Percentiles rank a stretch among this genome's conserved stretches.
Conservation (phyloP, 805 yeast species). For the Barnettozyma salicaria region DNA sequence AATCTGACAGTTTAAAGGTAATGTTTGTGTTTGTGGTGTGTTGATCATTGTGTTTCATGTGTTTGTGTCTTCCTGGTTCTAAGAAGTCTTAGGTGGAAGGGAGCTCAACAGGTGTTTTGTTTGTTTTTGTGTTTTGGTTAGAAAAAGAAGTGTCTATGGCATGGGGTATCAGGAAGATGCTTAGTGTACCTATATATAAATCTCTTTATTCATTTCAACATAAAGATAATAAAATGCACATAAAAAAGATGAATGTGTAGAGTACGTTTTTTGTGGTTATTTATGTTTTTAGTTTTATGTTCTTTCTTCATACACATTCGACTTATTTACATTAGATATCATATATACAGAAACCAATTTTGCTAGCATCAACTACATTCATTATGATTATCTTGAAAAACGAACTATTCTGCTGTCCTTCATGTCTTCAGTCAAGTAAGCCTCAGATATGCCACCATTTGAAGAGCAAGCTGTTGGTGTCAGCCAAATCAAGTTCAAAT, state of each 20-base stretch:
- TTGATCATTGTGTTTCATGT: not conserved
- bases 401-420: conserved; percentile 9
- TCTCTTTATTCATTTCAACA: not conserved
- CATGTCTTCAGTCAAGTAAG: conserved; percentile 1
- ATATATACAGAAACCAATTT: not conserved
- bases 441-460: conserved; percentile 10
- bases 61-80: too few relatives aligned
- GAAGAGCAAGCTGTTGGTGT: not conserved
- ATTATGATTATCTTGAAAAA: conserved; percentile 14
- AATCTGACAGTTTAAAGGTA: too few relatives aligned
- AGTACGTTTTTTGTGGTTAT: conserved; percentile 1
- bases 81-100: too few relatives aligned
- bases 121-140: conserved; percentile 5
- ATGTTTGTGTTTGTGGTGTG: not conserved
- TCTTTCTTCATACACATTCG: not conserved
- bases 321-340: not conserved
- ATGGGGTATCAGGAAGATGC: conserved; percentile 6
- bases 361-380: too few relatives aligned
- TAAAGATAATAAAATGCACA: not conserved
- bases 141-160: conserved; percentile 8
- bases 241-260: not conserved
- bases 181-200: not conserved
- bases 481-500: conserved; percentile 6
- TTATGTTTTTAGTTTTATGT: not conserved
- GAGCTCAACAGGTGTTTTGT: too few relatives aligned